Base-by-base conservation (phyloP, 345 rosid species). In the Rhodamnia argentea region DNA sequence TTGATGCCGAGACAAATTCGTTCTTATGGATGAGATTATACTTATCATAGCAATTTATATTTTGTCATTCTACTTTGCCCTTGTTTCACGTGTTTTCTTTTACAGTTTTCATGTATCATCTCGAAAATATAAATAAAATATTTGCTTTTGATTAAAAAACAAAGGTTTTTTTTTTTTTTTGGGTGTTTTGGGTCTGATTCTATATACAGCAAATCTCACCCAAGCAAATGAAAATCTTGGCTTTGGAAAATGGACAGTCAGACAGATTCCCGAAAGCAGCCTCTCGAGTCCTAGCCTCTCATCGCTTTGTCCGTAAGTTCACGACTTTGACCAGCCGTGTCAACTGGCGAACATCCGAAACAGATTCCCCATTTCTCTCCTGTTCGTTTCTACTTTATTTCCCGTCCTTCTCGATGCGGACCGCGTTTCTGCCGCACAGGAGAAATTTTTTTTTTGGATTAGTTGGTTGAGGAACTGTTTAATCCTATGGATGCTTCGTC, bases 201-300 rank as follows among this genome's bases (percentile, higher is more conserved):
- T 4, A 2, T 2, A 1, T 6, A 1, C 0, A 7, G 6, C 23
- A 32, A 32, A 42, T 32, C 76, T 64, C 23, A 7, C 24, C 24
- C 76, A 29, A 29, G 75, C 27, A 29, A 16, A 29, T 29, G 40
- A 2, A 64, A 29, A 64, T 64, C 22, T 64, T 7, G 76, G 22
- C 29, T 29, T 62, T 15, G 10, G 42, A 20, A 29, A 29, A 64
- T 64, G 12, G 20, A 29, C n/a, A 37, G 8, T 8, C 24, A 2
- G 6, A 27, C n/a, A n/a, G n/a, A 29, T 13, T 5, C 76, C 76
- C 44, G 2, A 29, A 64, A 4, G 44, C 11, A 9, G 13, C 75
- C 42, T 29, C 11, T 15, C 64, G 74, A 60, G 24, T 60, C 74
- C 20, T 52, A 11, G 53, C 53, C 53, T 52, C 15, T 14, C 57